Evolutionary conservation across 2,329 filamentous ascomycete species (phyloP).

Genomic region (Pestalotiopsis sp.): DNA sequence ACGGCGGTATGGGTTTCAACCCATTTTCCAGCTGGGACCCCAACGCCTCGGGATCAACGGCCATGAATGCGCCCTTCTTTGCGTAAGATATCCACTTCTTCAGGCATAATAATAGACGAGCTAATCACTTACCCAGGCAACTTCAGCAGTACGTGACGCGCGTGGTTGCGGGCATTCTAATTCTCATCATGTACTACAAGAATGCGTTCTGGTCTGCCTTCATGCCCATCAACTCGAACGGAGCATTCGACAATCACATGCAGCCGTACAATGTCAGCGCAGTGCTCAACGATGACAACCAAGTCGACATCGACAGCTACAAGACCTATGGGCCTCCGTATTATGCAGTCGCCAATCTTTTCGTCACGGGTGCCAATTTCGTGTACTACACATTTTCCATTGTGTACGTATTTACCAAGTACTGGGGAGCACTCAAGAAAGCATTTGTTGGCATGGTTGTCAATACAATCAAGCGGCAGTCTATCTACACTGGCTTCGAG

Average conservation of each 20-base stretch:
- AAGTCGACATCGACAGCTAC: conserved; percentile 38
- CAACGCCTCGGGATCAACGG: conserved; percentile 32
- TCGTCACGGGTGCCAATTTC: conserved; percentile 34
- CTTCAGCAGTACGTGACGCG: conserved; percentile 21
- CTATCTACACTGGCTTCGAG: conserved; percentile 37
- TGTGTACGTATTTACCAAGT: conserved; percentile 38
- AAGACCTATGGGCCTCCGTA: conserved; percentile 31
- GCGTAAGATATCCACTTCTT: conserved; percentile 24
- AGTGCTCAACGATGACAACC: conserved; percentile 28
- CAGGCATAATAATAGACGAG: conserved; percentile 11
- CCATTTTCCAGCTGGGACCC: conserved; percentile 34
- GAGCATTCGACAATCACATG: conserved; percentile 6
- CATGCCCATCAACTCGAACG: conserved; percentile 34
- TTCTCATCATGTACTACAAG: conserved; percentile 21
- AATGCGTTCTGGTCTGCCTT: conserved; percentile 16
- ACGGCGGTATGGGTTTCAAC: conserved; percentile 32
- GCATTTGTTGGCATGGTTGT: conserved; percentile 31
- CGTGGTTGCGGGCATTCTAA: conserved; percentile 29
- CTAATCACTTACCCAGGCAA: conserved; percentile 31
- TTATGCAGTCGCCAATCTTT: conserved; percentile 30
- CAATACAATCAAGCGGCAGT: conserved; percentile 13
- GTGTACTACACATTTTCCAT: conserved; percentile 27
- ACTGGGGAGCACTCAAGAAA: conserved; percentile 35
- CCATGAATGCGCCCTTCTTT: conserved; percentile 27
- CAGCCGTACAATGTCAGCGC: conserved; percentile 26